These are phyloP conservation scores for Aspergillus sp. DNA, from an alignment of 2,329 filamentous ascomycete species.

Conservation along the genomic window DNA sequence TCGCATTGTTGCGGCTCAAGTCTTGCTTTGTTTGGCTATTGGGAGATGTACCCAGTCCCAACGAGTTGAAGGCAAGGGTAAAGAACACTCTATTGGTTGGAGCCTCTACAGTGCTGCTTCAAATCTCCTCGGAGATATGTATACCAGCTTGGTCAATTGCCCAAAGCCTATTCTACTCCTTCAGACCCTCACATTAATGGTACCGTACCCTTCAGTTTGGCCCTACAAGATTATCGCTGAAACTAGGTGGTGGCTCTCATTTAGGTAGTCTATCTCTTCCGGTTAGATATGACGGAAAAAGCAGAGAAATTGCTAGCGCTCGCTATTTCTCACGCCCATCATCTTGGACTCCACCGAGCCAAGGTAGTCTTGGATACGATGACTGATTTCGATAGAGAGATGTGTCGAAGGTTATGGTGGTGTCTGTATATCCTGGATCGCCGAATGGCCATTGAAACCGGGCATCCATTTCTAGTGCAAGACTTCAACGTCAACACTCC, in stretches of 20 bases:
- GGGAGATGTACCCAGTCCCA: conserved; percentile 17
- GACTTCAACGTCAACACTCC: conserved; percentile 18
- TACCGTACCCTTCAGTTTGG: conserved; percentile 1
- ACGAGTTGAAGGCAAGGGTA: conserved; percentile 6
- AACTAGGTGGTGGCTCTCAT: no score
- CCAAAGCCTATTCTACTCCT: conserved; percentile 9
- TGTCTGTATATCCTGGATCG: conserved; percentile 20
- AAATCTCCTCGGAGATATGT: conserved; percentile 15
- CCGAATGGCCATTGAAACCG: conserved; percentile 18
- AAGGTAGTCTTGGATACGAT: conserved; percentile 10
- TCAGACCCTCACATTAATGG: conserved; percentile 14
- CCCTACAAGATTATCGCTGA: not conserved
- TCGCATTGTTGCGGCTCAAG: conserved; percentile 11
- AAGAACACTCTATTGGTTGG: conserved; percentile 19
- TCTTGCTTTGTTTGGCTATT: conserved; percentile 16
- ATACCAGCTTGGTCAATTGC: conserved; percentile 11
- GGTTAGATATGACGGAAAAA: conserved; percentile 10
- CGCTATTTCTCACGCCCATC: conserved; percentile 15
- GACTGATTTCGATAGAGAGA: conserved; percentile 13
- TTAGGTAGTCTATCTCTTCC: conserved; percentile 19
- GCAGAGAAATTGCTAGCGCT: conserved; percentile 11
- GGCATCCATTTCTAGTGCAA: conserved; percentile 21
- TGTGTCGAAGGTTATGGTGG: conserved; percentile 26
- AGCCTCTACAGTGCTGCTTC: conserved; percentile 16
- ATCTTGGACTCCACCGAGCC: conserved; percentile 17